Conservation (phyloP, 495 filamentous ascomycete genomes). For the Symbiotaphrina buchneri region DNA sequence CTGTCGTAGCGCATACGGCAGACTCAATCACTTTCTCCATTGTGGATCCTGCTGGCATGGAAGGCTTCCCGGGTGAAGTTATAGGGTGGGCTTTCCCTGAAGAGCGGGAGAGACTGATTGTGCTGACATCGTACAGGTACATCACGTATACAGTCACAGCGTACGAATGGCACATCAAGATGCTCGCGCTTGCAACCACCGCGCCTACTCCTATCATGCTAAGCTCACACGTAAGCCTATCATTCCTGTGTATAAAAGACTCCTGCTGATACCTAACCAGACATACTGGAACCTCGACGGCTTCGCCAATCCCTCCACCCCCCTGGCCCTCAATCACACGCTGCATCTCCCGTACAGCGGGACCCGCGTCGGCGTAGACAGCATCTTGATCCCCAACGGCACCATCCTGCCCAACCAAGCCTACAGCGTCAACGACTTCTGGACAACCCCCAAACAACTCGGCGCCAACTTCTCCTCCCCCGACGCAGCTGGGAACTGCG, state of each 20-base stretch:
- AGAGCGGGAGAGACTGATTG: no score
- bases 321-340: slow-evolving; percentile 40
- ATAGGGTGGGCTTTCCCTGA: no score
- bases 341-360: slow-evolving; percentile 49
- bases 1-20: no score
- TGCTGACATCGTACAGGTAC: no score
- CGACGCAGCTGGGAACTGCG: slow-evolving; percentile 35
- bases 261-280: slow-evolving; percentile 24
- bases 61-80: no score
- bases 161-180: no score
- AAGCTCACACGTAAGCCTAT: slow-evolving; percentile 19
- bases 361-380: slow-evolving; percentile 48
- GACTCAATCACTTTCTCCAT: no score
- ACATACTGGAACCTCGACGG: slow-evolving; percentile 83
- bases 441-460: slow-evolving; percentile 46
- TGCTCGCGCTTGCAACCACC: no score
- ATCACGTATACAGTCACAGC: no score
- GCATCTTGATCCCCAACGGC: slow-evolving; percentile 58
- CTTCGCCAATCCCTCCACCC: slow-evolving; percentile 38
- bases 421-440: slow-evolving; percentile 51
- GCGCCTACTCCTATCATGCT: slow-evolving; percentile 53
- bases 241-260: no score
- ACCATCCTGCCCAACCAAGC: slow-evolving; percentile 39
- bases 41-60: no score
- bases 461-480: slow-evolving; percentile 40